Base-by-base conservation (phyloP, 1,139 yeast genomes). In the Yamadazyma sp. region DNA sequence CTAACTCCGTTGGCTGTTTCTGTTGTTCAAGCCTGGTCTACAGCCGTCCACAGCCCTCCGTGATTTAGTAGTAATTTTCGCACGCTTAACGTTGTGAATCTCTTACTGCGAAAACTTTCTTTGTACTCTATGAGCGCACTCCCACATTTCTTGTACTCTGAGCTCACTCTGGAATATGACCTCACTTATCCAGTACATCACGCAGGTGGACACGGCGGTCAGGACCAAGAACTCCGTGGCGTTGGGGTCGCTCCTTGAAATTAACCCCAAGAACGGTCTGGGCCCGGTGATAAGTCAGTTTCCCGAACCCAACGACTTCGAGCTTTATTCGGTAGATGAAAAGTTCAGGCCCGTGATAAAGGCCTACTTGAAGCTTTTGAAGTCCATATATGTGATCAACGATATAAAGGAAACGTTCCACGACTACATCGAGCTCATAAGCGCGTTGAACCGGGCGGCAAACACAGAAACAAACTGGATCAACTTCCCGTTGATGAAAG, bases 381-480 rank as follows among this genome's bases (percentile, higher is more conserved):
- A 64, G 42, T 59, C 73, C 15, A 62, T 69, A 26, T 64, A 71
- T 44, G 47, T 60, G 10, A 56, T 56, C 15, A 64, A 66, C 40
- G 66, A 70, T 42, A 61, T 74, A 31, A 65, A 62, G 31, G 46
- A 45, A 29, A 63, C 73, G 9, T 79, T 80, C 46, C 55, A 54
- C 10, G 58, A 60, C 35, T 59, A 70, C 37, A 64, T 71, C 36
- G 71, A 66, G 18, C 54, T 80, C 56, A 67, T 80, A 32, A 65
- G 64, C 41, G 55, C 67, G 14, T 53, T 82, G 40, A 81, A 81
- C 44, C 65, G 88, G 37, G 77, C 79, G 22, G 84, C 88, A 0
- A 88, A 81, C 43, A 57, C 66, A 10, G 80, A 81, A 48, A 74
- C 79, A 16, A 73, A 70, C 44, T 87, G 95, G 95, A 73, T 86